phyloP scores from a whole-genome alignment of 2,329 filamentous ascomycete genomes.

The Cladosporium sp. region DNA sequence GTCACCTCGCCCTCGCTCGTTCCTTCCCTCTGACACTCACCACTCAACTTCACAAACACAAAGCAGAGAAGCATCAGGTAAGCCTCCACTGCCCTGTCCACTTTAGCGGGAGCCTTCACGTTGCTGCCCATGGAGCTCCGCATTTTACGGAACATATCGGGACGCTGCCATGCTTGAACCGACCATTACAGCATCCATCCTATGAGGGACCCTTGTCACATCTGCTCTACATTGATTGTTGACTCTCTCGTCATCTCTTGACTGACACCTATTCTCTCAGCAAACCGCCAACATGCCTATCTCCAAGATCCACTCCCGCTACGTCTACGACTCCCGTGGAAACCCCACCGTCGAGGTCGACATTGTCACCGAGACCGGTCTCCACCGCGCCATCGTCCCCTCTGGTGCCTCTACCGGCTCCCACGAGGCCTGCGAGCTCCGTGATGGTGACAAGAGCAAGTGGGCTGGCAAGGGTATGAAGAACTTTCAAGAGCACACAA shows the following conservation, averaged over 20 bases:
- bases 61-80: conserved; percentile 16
- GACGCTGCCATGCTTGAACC: background rate
- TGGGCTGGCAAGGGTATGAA: conserved; percentile 54
- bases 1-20: background rate
- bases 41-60: conserved; percentile 7
- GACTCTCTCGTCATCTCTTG: background rate
- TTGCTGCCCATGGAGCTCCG: conserved; percentile 19
- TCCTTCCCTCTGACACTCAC: background rate
- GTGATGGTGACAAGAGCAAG: conserved; percentile 54
- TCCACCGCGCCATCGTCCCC: conserved; percentile 96
- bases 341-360: conserved; percentile 99
- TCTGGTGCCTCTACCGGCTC: conserved; percentile 87
- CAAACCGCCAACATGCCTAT: conserved; percentile 67
- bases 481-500: conserved; percentile 5
- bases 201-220: background rate
- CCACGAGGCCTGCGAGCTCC: conserved; percentile 55
- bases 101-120: conserved; percentile 14
- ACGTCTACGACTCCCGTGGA: conserved; percentile 94
- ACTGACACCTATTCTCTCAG: conserved; percentile 8
- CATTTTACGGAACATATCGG: conserved; percentile 18
- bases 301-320: conserved; percentile 62
- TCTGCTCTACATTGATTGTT: background rate
- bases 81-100: conserved; percentile 10
- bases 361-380: conserved; percentile 90
- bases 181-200: background rate